These are phyloP conservation scores for Penicillium sp. DNA, from an alignment of 2,329 filamentous ascomycete genomes.

Conservation along the genomic window DNA sequence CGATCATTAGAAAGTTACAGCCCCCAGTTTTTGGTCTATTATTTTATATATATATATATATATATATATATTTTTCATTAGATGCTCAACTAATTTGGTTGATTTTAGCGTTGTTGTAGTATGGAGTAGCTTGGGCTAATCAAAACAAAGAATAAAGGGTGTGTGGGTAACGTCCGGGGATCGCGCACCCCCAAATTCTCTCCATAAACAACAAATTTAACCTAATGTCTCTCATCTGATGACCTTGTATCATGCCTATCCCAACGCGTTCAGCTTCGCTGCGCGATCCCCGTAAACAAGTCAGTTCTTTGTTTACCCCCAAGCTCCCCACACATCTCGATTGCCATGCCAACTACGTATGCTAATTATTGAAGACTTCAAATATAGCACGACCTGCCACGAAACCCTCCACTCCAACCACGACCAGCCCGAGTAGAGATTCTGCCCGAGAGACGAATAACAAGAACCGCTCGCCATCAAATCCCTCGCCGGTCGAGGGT, in stretches of 20 bases:
- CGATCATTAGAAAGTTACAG: too few relatives aligned
- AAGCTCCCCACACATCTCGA: constrained; percentile 12
- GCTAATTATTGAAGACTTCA: constrained; percentile 19
- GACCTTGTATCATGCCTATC: constrained; percentile 34
- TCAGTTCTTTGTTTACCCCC: constrained; percentile 16
- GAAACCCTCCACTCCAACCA: constrained; percentile 6
- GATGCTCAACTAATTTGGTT: too few relatives aligned
- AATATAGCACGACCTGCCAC: constrained; percentile 24
- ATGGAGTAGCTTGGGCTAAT: too few relatives aligned
- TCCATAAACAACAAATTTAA: background rate
- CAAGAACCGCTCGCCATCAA: constrained; percentile 8
- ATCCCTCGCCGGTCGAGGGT: constrained; percentile 14
- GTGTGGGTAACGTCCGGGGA: background rate
- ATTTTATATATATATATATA: too few relatives aligned
- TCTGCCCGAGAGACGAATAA: constrained; percentile 12
- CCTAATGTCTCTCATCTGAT: constrained; percentile 1
- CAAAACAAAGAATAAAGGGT: too few relatives aligned
- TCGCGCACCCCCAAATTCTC: background rate
- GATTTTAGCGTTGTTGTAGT: too few relatives aligned
- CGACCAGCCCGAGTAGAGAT: constrained; percentile 14
- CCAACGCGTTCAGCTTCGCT: constrained; percentile 39
- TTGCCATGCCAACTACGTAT: background rate
- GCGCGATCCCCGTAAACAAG: constrained; percentile 36
- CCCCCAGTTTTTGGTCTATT: too few relatives aligned
- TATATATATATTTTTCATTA: too few relatives aligned